Evolutionary conservation across 2,329 filamentous ascomycete genomes (phyloP).

Genomic region (Ophiostoma angusticollis): DNA sequence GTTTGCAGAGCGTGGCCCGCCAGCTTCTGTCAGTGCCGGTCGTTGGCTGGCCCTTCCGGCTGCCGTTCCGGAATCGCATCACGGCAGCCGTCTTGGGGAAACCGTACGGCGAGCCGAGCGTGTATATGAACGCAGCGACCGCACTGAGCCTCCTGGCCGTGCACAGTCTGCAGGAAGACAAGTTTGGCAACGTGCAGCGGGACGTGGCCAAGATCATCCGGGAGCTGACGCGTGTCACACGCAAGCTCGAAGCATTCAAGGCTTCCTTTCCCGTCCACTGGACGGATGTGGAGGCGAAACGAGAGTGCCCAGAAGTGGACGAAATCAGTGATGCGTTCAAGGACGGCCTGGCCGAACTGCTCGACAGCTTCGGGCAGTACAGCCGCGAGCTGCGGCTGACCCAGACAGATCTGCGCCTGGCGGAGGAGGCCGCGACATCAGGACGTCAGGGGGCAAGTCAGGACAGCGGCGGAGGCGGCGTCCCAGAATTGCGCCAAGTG

Average conservation of each 20-base stretch:
- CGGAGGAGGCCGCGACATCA: conserved; percentile 45
- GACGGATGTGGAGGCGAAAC: conserved; percentile 56
- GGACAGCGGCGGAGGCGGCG: not conserved
- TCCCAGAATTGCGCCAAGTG: conserved; percentile 5
- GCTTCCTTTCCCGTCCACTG: conserved; percentile 52
- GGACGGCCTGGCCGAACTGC: conserved; percentile 48
- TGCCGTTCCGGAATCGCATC: conserved; percentile 53
- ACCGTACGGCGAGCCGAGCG: conserved; percentile 55
- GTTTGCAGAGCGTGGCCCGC: conserved; percentile 35
- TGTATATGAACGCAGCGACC: conserved; percentile 60
- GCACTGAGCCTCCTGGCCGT: conserved; percentile 57
- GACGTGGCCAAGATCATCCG: conserved; percentile 66
- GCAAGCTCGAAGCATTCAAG: conserved; percentile 56
- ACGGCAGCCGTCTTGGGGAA: conserved; percentile 57
- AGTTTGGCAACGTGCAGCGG: conserved; percentile 72
- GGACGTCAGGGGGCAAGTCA: conserved; percentile 16
- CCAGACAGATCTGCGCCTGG: conserved; percentile 57
- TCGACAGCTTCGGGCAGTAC: conserved; percentile 64
- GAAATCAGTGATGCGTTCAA: conserved; percentile 53
- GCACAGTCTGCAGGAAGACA: conserved; percentile 65
- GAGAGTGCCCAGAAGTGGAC: conserved; percentile 54
- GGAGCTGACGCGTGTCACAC: conserved; percentile 55
- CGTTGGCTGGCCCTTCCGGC: conserved; percentile 56
- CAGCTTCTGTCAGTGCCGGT: conserved; percentile 33
- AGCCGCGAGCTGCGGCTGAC: conserved; percentile 56